phyloP scores from a whole-genome alignment of 306 rosid species.

The Spatholobus suberectus region DNA sequence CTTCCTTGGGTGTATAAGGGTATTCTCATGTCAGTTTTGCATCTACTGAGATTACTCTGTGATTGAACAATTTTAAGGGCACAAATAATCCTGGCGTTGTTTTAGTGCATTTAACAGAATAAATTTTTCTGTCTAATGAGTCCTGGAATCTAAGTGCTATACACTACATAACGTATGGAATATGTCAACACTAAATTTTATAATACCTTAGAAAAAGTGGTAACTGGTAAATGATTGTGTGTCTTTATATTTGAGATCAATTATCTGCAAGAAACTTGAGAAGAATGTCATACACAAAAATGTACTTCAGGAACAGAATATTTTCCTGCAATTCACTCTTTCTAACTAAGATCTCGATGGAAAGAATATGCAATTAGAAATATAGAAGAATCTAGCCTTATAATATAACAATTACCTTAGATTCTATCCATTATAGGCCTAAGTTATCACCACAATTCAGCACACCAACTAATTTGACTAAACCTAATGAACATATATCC shows the following conservation, averaged over 20 bases:
- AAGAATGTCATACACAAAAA: background rate
- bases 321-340: background rate
- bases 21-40: background rate
- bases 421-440: background rate
- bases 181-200: background rate
- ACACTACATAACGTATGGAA: background rate
- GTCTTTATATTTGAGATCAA: background rate
- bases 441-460: background rate
- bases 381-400: background rate
- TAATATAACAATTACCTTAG: background rate
- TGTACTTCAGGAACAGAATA: background rate
- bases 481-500: background rate
- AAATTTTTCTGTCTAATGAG: background rate
- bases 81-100: background rate
- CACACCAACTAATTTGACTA: no score
- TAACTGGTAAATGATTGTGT: background rate
- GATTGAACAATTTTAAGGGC: background rate
- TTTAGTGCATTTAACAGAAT: background rate
- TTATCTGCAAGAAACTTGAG: background rate
- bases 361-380: background rate
- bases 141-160: background rate
- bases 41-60: background rate
- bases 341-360: background rate
- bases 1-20: background rate
- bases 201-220: background rate